Evolutionary conservation across 2,329 filamentous ascomycete genomes (phyloP), one percentile per base, ranked within the genome.

Genomic region (Chrysosporium keratinophilum): DNA sequence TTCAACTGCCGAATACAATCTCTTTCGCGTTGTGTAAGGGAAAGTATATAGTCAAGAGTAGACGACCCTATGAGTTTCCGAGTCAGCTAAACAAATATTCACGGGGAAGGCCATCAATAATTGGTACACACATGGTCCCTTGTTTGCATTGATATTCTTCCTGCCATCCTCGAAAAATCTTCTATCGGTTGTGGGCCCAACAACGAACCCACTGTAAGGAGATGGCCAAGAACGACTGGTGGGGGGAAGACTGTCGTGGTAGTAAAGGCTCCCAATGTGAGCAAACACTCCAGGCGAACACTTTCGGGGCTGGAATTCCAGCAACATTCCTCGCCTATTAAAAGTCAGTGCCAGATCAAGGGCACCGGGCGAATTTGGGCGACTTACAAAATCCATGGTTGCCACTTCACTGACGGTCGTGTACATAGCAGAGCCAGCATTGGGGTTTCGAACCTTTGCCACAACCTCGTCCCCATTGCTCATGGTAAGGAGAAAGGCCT

Each of bases 371-470:
- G 14, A n/a, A 39, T 7, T 1, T 14, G 35, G 19, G 0, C 14
- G 20, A 40, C 35, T 5, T 37, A 40, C 49, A 50, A 56, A 56
- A 19, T 54, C 42, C 55, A 57, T 57, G 5, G 52, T 56, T 6
- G 52, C 52, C 5, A 52, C 55, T 41, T 57, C 57, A 49, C 52
- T 55, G 3, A 55, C 57, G 3, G 56, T 57, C 1, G 52, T 56
- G 49, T 54, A 57, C 34, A 52, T 39, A 40, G 52, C 41, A 42
- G 58, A 57, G 3, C 62, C 61, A 20, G 56, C 57, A 40, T 59
- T 59, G 5, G 53, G 57, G 42, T 56, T 56, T 6, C 56, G 57
- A 37, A 58, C 46, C 39, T 52, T 58, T n/a, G 54, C 56, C 39
- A 58, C 31, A 2, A 58, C 46, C 52, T 56, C 23, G n/a, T 42